Evolutionary conservation across 306 rosid species (phyloP).

Genomic region (Dryas drummondii): DNA sequence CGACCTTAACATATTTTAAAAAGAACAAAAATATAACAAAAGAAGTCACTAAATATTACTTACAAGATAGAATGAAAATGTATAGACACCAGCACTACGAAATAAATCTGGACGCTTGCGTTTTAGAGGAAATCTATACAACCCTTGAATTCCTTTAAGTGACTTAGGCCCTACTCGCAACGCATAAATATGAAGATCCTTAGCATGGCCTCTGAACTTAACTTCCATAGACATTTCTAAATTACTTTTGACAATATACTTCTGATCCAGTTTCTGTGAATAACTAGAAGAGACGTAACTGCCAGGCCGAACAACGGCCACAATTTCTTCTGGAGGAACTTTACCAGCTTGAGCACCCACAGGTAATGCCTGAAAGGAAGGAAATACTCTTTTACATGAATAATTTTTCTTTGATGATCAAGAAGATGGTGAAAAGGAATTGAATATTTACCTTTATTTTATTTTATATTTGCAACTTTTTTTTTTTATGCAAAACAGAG

Average conservation of each 20-base stretch:
- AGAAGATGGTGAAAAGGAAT: background rate
- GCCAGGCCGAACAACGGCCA: constrained; percentile 42
- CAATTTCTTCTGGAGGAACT: constrained; percentile 30
- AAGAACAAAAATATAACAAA: background rate
- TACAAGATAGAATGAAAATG: constrained; percentile 46
- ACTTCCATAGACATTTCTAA: constrained; percentile 37
- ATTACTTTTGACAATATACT: constrained; percentile 21
- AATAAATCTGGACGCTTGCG: constrained; percentile 21
- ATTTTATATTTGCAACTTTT: too few species aligned
- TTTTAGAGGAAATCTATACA: constrained; percentile 38
- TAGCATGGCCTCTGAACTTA: constrained; percentile 3
- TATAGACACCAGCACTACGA: constrained; percentile 32
- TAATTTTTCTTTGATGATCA: background rate
- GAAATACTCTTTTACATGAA: background rate
- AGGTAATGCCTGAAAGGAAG: constrained; percentile 33
- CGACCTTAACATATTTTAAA: background rate
- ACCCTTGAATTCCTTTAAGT: constrained; percentile 32
- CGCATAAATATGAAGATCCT: constrained; percentile 4
- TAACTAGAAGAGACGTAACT: constrained; percentile 19
- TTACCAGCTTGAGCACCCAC: constrained; percentile 34
- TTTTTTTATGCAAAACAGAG: background rate
- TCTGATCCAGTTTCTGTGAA: constrained; percentile 36
- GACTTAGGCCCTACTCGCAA: constrained; percentile 19
- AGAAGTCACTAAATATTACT: constrained; percentile 20
- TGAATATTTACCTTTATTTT: background rate